Evolutionary conservation across 495 filamentous ascomycete genomes (phyloP), one percentile per base, ranked within the genome.

Genomic region (Aspergillus funiculosus): DNA sequence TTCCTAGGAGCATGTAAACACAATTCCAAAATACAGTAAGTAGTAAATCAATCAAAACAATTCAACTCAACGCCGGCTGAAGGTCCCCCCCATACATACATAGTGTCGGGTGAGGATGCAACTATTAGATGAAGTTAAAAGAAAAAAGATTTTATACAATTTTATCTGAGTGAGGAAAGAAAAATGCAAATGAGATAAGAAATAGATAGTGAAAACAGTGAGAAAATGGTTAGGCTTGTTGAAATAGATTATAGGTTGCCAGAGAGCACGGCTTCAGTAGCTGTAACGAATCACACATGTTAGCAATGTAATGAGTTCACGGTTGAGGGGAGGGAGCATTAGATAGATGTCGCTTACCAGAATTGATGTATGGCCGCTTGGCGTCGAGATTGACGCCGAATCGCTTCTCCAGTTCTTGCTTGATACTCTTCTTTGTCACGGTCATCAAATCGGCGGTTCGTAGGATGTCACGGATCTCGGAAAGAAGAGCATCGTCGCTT

Each of bases 341-440:
- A 8, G 14, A 24, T 8, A 10, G 10, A 38, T 2, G 8, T 19
- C 13, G 9, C 83, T 64, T 82, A 94, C 87, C 88, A 66, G 85
- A 89, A 60, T 89, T 94, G 64, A 97, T 94, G 67, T 95, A 97
- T 26, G 85, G 78, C 66, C 87, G 79, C 73, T 80, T 86, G 40
- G 77, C 64, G 60, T 97, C 90, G 41, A 97, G 68, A 34, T 74
- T 73, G 25, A 94, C 79, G 21, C 83, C 85, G 61, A 95, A 99
- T 52, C 89, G 77, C 56, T 77, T 75, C 71, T 99, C 94, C 46
- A 99, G 68, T 66, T 99, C 94, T 47, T 76, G 65, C 76, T 95
- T 96, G 68, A 99, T 85, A 47, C 85, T 87, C 80, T 97, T 99
- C 83, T 99, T 99, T 50, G 94, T 97, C 21, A 97, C 86, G 7